Base-by-base conservation (phyloP, 371 early-diverging fungal species). In the Fennellomyces sp. region DNA sequence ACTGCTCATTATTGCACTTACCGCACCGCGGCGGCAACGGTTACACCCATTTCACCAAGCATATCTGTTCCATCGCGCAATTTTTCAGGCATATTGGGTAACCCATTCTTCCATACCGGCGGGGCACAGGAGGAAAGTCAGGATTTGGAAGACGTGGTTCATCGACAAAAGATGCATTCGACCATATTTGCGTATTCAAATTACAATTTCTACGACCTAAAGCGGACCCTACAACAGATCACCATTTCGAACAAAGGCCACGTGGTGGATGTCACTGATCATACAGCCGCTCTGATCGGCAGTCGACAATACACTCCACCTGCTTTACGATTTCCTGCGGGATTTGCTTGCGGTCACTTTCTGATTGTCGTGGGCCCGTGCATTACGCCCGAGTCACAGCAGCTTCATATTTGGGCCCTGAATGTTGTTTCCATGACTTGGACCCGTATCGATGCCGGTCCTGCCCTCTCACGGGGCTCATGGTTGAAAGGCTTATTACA, bases 331-430 rank as follows among this genome's bases (percentile, higher is more conserved):
- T 91, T 91, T 61, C 92, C 91, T 17, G 73, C 84, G 21, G 82
- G 81, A 0, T 74, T 72, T 30, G 76, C 84, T 30, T 78, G 80
- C n/a, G 90, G 91, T 5, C 88, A 88, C 35, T 82, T 84, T 17
- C 50, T 91, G 30, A 62, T 92, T 3, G 75, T 92, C 53, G 83
- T 88, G 0, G 93, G 93, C 28, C 87, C 90, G 36, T 82, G 84
- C 41, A 77, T 90, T 23, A 82, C 83, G 5, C 69, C 74, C 21
- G 76, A 85, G 19, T 66, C 62, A 31, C 80, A 85, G 50, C 81
- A 86, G 15, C 81, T 88, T 76, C 82, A 87, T 52, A 74, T 91
- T 13, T 92, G 93, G 93, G 81, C 87, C 0, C 74, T 90, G 13
- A 85, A 91, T 62, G 64, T 88, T 10, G 69, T 72, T 4, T 76